Conservation (phyloP, 2,329 filamentous ascomycete species). For the Arachnomyces sp. region DNA sequence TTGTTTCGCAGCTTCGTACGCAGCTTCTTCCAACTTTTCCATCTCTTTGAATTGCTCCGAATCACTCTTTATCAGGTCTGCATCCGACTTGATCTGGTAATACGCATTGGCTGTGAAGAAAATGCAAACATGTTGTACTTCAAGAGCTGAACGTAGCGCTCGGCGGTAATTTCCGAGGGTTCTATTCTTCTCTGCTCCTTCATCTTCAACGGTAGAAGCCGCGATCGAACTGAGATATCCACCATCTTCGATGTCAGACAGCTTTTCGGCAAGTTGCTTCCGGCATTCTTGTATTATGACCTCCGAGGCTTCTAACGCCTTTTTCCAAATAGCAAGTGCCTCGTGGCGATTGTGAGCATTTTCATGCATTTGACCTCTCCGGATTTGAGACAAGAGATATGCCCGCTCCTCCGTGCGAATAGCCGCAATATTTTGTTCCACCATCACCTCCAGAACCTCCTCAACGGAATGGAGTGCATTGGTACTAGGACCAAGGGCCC, state of each 20-base stretch:
- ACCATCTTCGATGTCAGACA: constrained; percentile 2
- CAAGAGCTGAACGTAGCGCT: constrained; percentile 62
- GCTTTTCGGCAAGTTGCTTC: constrained; percentile 48
- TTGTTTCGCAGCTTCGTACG: constrained; percentile 69
- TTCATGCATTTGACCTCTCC: constrained; percentile 68
- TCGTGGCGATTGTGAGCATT: constrained; percentile 60
- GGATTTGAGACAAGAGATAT: constrained; percentile 55
- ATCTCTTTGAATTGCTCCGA: constrained; percentile 59
- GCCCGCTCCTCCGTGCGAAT: constrained; percentile 62
- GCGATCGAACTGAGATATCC: constrained; percentile 14
- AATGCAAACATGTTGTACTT: constrained; percentile 69
- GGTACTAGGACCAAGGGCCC: constrained; percentile 52
- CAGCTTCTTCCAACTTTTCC: constrained; percentile 61
- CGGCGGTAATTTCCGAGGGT: constrained; percentile 53
- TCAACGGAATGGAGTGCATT: constrained; percentile 70
- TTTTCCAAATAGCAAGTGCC: constrained; percentile 62
- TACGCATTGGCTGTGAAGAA: constrained; percentile 81
- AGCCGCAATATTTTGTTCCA: constrained; percentile 66
- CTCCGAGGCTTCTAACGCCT: constrained; percentile 43
- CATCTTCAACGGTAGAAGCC: constrained; percentile 14
- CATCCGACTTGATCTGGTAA: constrained; percentile 71
- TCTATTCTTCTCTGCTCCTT: constrained; percentile 29
- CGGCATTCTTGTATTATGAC: constrained; percentile 53
- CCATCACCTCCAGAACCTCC: constrained; percentile 84
- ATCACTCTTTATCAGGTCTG: constrained; percentile 53